Base-by-base conservation (phyloP, 805 yeast species). In the Kodamaea sagamina region DNA sequence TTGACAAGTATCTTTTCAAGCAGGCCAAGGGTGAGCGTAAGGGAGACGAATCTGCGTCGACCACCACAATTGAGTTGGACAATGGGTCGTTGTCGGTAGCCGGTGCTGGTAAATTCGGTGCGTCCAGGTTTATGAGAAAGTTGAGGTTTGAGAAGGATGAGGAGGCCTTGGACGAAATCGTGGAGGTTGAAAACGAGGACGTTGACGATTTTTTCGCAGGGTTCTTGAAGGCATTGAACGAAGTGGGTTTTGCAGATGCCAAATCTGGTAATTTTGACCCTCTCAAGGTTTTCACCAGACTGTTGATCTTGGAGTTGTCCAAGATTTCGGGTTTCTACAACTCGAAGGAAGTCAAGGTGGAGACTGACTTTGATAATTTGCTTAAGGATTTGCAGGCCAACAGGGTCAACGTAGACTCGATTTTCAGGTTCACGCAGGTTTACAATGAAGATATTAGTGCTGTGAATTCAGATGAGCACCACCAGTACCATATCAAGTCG, bases 311-410 rank as follows among this genome's bases (percentile, higher is more conserved):
- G n/a, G 84, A 82, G 52, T 65, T 79, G 43, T 48, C 51, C 17
- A 80, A 78, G 50, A 71, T 82, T 44, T 80, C 78, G 53, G 65
- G 58, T 6, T 82, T 82, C 48, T 82, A 75, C 57, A 61, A 63
- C 31, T 44, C 51, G 12, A 74, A 72, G 40, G 83, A 81, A 52
- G 54, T 63, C 1, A 74, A 71, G 44, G 63, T 79, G 15, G 73
- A 68, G 46, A 53, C 48, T 5, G 75, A 73, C 40, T 77, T 69
- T 53, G 75, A 73, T 36, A 60, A 67, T 21, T 64, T 40, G 38
- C 11, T 40, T 16, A 25, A 40, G 37, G 43, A 40, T 22, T 65
- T 81, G 41, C 73, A 62, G 42, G 47, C 53, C 17, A 57, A 61
- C 50, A 49, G 55, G 31, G 48, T 59, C 34, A 50, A 59, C 42